Conservation (phyloP, 169 alveolate genomes). For the Besnoitia besnoiti region DNA sequence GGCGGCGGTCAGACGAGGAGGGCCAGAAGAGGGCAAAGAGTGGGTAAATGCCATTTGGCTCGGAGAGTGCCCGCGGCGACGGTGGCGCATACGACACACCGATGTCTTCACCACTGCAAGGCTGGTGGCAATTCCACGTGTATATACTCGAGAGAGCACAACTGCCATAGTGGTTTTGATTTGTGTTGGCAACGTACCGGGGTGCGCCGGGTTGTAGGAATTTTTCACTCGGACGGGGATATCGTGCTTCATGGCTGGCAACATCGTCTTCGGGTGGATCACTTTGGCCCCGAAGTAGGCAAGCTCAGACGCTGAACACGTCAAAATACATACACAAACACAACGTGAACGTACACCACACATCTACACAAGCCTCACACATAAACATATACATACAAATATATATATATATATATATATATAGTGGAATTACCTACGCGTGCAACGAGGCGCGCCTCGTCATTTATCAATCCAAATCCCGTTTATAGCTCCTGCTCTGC, state of each 20-base stretch:
- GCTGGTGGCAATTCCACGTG: too few species aligned
- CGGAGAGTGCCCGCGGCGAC: too few species aligned
- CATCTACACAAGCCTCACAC: background rate
- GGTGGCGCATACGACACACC: too few species aligned
- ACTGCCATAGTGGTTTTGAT: too few species aligned
- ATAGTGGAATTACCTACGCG: too few species aligned
- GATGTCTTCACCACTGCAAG: too few species aligned
- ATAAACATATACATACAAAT: background rate
- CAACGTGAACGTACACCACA: background rate
- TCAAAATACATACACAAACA: background rate
- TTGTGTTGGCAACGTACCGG: conserved; percentile 25
- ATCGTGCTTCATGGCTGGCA: conserved; percentile 67
- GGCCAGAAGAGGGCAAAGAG: background rate
- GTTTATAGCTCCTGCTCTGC: too few species aligned
- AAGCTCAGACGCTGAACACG: conserved; percentile 70
- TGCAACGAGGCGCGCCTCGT: too few species aligned
- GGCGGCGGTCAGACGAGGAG: background rate
- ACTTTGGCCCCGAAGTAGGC: conserved; percentile 72
- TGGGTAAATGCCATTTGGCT: background rate
- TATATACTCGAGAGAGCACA: too few species aligned
- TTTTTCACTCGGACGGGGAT: conserved; percentile 65
- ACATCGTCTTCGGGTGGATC: conserved; percentile 70
- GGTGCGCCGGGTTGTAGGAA: conserved; percentile 39
- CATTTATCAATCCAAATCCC: too few species aligned
- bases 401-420: conserved; percentile 10